A percentile compares a stretch with the other conserved stretches of the same genome.
Evolutionary conservation across 2,329 filamentous ascomycete genomes (phyloP).

Genomic region (Colletotrichum navitas): DNA sequence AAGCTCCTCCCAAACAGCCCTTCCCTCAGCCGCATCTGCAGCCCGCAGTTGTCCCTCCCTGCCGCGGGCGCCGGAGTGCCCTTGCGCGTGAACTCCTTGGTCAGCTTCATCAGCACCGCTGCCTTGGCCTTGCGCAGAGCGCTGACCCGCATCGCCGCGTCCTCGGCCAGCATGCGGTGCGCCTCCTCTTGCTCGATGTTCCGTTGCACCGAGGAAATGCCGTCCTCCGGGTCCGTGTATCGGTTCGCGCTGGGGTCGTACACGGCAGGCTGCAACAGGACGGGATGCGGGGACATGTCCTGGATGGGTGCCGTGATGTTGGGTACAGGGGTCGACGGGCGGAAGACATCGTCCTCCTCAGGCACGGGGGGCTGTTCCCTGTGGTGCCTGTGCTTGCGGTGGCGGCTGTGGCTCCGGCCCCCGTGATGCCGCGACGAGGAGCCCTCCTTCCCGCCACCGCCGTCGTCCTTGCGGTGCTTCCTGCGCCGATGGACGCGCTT

Average conservation of each 20-base stretch:
- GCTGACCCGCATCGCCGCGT: slow-evolving; percentile 65
- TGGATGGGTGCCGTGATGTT: slow-evolving; percentile 66
- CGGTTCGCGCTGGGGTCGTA: slow-evolving; percentile 60
- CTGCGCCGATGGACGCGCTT: slow-evolving; percentile 56
- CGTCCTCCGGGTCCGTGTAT: slow-evolving; percentile 52
- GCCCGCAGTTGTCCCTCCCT: slow-evolving; percentile 46
- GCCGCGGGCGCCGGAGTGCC: slow-evolving; percentile 39
- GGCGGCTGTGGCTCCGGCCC: slow-evolving; percentile 39
- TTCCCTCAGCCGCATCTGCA: slow-evolving; percentile 56
- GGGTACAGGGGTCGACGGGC: slow-evolving; percentile 49
- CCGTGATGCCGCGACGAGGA: slow-evolving; percentile 9
- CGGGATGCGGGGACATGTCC: slow-evolving; percentile 61
- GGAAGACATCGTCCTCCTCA: slow-evolving; percentile 43
- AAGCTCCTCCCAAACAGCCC: slow-evolving; percentile 57
- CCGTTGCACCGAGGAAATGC: slow-evolving; percentile 69
- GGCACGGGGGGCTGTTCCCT: slow-evolving; percentile 39
- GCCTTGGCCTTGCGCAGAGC: slow-evolving; percentile 71
- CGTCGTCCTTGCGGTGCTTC: slow-evolving; percentile 51
- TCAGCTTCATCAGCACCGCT: slow-evolving; percentile 70
- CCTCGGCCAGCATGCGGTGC: slow-evolving; percentile 68
- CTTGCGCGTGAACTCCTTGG: slow-evolving; percentile 59
- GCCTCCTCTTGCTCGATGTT: slow-evolving; percentile 68
- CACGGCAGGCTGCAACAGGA: slow-evolving; percentile 67
- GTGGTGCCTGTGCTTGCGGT: slow-evolving; percentile 47
- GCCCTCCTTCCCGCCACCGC: slow-evolving; percentile 42